Evolutionary conservation across 345 rosid species (phyloP), one percentile per base, ranked within the genome.

Genomic region (Luvunga scandens): DNA sequence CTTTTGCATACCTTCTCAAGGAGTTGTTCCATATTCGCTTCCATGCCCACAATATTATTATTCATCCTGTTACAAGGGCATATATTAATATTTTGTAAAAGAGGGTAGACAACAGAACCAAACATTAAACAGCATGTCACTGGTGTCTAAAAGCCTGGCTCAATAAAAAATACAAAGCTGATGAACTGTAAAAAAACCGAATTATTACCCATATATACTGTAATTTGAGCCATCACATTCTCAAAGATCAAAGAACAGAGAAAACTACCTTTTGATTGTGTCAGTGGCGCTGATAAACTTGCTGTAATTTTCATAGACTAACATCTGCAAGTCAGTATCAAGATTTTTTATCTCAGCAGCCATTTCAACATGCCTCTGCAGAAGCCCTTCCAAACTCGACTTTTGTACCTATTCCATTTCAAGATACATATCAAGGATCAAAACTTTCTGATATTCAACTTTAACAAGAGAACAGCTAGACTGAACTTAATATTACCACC

Each of bases 271-370:
- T 88, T 90, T 94, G 84, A 97, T 97, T 14, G 99, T 88, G 87
- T 97, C 99, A 18, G 99, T 97, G 68, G 99, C 99, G 75, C 99
- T 93, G 81, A 94, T 92, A 81, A 97, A 97, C 87, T 97, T 93
- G 84, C 90, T 97, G 87, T 97, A 97, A 75, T 97, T 97, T 81
- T 97, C 98, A 80, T 94, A 97, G 12, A 94, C 98, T 39, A 97
- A 73, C 98, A 94, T 97, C 85, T 97, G 99, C 88, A 97, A 87
- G 85, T 97, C 99, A 22, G 99, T 94, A 66, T 97, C 99, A 10
- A 97, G 92, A 87, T 97, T 97, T 81, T 97, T 97, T 27, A 97
- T 94, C 91, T 97, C 98, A 0, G 98, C 94, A 24, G 98, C 99
- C 98, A 97, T 94, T 78, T 90, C 92, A 36, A 97, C 99, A 76